Conservation (phyloP, 2,329 filamentous ascomycete species). For the Xylaria sp. region DNA sequence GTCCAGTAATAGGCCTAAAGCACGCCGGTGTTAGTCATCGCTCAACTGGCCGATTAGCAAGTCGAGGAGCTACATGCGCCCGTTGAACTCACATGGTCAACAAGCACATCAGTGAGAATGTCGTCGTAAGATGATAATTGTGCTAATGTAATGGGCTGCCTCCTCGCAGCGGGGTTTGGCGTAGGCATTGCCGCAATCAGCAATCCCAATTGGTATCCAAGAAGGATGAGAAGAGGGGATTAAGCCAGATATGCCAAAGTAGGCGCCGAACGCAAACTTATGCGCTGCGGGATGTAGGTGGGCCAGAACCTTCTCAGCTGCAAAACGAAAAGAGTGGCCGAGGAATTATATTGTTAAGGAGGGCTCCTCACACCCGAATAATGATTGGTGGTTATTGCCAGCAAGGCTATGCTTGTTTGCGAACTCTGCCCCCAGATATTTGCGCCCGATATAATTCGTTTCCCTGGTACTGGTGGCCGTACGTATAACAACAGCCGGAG, state of each 20-base stretch:
- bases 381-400: background rate
- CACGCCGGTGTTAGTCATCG: slow-evolving; percentile 29
- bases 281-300: background rate
- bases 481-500: background rate
- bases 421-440: slow-evolving; percentile 3
- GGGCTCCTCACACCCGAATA: background rate
- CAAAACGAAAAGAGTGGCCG: slow-evolving; percentile 12
- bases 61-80: slow-evolving; percentile 2
- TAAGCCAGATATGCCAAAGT: background rate
- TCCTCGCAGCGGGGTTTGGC: slow-evolving; percentile 53
- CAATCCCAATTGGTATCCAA: slow-evolving; percentile 9
- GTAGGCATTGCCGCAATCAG: slow-evolving; percentile 44
- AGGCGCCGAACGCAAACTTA: background rate
- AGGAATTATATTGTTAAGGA: slow-evolving; percentile 1
- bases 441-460: background rate
- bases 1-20: slow-evolving; percentile 93
- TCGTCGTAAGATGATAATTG: slow-evolving; percentile 95
- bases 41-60: slow-evolving; percentile 1
- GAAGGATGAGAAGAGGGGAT: background rate
- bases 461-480: background rate
- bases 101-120: slow-evolving; percentile 89
- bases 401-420: slow-evolving; percentile 5
- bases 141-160: slow-evolving; percentile 78
- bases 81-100: slow-evolving; percentile 79
- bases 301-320: background rate